phyloP scores from a whole-genome alignment of 352 stramenopile genomes.

The Phytopythium chamaehyphon region DNA sequence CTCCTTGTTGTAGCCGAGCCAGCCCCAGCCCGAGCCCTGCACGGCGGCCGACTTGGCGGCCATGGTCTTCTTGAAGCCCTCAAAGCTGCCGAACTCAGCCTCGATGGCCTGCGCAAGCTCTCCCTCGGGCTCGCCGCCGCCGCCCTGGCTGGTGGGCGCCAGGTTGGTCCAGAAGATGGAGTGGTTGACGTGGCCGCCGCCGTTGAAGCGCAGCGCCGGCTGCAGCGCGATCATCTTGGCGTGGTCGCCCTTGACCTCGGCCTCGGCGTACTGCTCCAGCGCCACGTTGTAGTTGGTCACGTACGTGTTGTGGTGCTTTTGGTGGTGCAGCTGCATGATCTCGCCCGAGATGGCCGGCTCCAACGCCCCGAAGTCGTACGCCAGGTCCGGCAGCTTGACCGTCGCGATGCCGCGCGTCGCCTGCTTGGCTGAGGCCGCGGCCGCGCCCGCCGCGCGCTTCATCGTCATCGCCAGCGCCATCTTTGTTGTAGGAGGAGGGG shows the following conservation, averaged over 20 bases:
- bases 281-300: constrained; percentile 95
- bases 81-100: constrained; percentile 90
- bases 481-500: neutral
- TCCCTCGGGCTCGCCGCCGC: constrained; percentile 76
- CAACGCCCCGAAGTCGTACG: constrained; percentile 85
- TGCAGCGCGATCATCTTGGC: constrained; percentile 90
- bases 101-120: constrained; percentile 90
- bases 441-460: constrained; percentile 13
- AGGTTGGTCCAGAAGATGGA: constrained; percentile 99
- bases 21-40: constrained; percentile 98
- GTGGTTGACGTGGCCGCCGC: constrained; percentile 98
- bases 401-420: constrained; percentile 49
- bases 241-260: constrained; percentile 85
- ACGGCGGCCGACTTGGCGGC: constrained; percentile 90
- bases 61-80: constrained; percentile 89
- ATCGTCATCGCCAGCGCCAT: constrained; percentile 14
- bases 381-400: constrained; percentile 77
- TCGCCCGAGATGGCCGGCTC: constrained; percentile 85
- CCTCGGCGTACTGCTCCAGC: constrained; percentile 92
- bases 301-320: constrained; percentile 97
- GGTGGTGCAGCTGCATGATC: constrained; percentile 95
- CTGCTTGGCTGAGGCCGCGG: constrained; percentile 7
- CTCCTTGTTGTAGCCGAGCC: constrained; percentile 93
- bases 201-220: constrained; percentile 96
- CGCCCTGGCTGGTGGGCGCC: constrained; percentile 64